Conservation (phyloP, 208 protist genomes). For the Herpetomonas muscarum region DNA sequence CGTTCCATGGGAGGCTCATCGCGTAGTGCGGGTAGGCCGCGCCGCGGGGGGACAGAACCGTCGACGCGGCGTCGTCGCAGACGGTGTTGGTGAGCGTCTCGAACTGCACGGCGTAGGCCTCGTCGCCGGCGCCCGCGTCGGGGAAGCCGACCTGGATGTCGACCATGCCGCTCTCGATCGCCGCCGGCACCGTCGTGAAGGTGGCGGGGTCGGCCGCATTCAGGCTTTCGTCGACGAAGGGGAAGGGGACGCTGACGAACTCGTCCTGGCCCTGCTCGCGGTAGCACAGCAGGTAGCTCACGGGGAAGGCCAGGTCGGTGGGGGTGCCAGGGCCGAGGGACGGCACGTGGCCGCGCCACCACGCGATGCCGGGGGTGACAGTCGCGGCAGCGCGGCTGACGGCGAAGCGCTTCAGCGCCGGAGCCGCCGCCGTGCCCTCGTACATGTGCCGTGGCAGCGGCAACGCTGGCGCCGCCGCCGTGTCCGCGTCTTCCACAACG, state of each 20-base stretch:
- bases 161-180: slow-evolving; percentile 53
- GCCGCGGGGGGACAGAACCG: slow-evolving; percentile 19
- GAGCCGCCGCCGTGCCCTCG: too few relatives aligned
- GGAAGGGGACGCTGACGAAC: slow-evolving; percentile 64
- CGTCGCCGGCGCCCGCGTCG: slow-evolving; percentile 40
- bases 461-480: too few relatives aligned
- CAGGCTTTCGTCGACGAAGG: slow-evolving; percentile 8
- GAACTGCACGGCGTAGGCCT: slow-evolving; percentile 74
- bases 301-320: slow-evolving; percentile 38
- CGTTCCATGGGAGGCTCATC: slow-evolving; percentile 45
- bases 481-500: too few relatives aligned
- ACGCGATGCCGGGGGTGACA: slow-evolving; percentile 10
- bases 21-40: slow-evolving; percentile 50
- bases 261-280: slow-evolving; percentile 63
- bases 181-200: slow-evolving; percentile 47
- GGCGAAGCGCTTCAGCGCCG: too few relatives aligned
- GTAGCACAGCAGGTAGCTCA: slow-evolving; percentile 75
- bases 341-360: slow-evolving; percentile 69
- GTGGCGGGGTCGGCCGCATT: slow-evolving; percentile 42
- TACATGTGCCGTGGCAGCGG: too few relatives aligned
- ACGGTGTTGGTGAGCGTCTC: slow-evolving; percentile 55
- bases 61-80: slow-evolving; percentile 49
- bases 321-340: slow-evolving; percentile 72
- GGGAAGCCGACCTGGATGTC: slow-evolving; percentile 52
- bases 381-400: too few relatives aligned